Evolutionary conservation across 176 grass and related monocot species (phyloP), one percentile per base, ranked within the genome.

Genomic region (Cenchrus purpureus): DNA sequence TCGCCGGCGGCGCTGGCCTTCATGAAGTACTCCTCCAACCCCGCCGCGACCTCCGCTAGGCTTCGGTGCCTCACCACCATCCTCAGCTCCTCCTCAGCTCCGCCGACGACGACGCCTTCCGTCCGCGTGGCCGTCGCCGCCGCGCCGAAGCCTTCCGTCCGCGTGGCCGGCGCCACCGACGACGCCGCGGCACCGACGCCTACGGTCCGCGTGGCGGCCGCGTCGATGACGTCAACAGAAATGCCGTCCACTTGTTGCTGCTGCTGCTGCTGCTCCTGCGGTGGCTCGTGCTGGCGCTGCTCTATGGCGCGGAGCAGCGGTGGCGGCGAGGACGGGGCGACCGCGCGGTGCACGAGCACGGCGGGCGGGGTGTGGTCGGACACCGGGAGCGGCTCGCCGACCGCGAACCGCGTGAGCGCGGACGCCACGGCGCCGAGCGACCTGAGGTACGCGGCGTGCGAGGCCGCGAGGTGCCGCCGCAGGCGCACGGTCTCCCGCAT

Each of bases 1-100:
- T 90, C 88, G 84, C 93, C 93, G 67, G 97, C 72, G 54, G 58
- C 81, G 71, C 74, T 84, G 1, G 74, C 93, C 74, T 86, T 92
- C 49, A 92, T 9, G 59, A 95, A 98, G 81, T 85, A 91, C 77
- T 94, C 93, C 34, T 91, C 88, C 76, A 98, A 28, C 1, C 93
- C 91, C 20, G 89, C 87, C 7, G 90, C 91, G 7, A 98, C 92
- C 81, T 98, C 93, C 16, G 91, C 89, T 60, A 98, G 81, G 86
- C 84, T 92, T 0, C 84, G 83, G 78, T 95, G 93, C 77, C 90
- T 87, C 83, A 95, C 88, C 65, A 71, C 82, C 71, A 89, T 64
- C 79, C 86, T 79, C 37, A 88, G 12, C 81, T 94, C 91, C 32
- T 89, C 83, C 60, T 0, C 54, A 4, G 13, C 46, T 6, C 12